These are phyloP conservation scores for Penicillium sp. DNA, from an alignment of 2,329 filamentous ascomycete genomes.

Conservation along the genomic window DNA sequence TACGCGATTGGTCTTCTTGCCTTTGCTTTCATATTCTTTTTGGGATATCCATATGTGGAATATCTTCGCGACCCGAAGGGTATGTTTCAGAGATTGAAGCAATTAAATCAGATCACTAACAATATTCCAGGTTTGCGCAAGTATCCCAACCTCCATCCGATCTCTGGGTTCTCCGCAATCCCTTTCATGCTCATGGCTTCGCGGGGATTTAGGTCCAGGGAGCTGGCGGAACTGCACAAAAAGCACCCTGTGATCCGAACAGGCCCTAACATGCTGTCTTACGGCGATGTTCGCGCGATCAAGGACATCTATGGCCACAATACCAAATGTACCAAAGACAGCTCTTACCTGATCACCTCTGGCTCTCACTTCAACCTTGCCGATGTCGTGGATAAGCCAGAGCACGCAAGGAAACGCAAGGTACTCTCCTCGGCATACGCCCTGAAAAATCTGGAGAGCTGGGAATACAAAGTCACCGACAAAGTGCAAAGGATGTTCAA, in stretches of 20 bases:
- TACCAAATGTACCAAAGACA: conserved; percentile 53
- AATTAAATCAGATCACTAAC: conserved; percentile 1
- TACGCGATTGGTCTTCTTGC: conserved; percentile 25
- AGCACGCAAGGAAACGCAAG: conserved; percentile 55
- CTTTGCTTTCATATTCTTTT: conserved; percentile 26
- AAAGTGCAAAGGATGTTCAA: conserved; percentile 49
- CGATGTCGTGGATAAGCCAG: conserved; percentile 53
- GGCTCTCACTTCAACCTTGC: conserved; percentile 55
- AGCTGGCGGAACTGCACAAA: conserved; percentile 48
- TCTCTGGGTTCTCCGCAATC: conserved; percentile 49
- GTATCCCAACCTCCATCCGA: conserved; percentile 46
- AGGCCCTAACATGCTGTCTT: conserved; percentile 49
- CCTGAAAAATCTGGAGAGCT: conserved; percentile 54
- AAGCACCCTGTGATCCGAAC: conserved; percentile 48
- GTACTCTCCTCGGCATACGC: conserved; percentile 54
- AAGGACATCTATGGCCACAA: conserved; percentile 56
- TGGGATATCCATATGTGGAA: conserved; percentile 24
- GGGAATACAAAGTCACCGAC: conserved; percentile 58
- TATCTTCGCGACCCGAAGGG: conserved; percentile 32
- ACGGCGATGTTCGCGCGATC: conserved; percentile 43
- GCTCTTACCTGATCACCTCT: conserved; percentile 47
- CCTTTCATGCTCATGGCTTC: conserved; percentile 50
- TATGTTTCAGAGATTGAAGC: conserved; percentile 4
- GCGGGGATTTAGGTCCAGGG: conserved; percentile 45
- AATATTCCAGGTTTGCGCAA: conserved; percentile 42